phyloP scores from a whole-genome alignment of 2,329 filamentous ascomycete genomes.

The Waltergamsia citrina region DNA sequence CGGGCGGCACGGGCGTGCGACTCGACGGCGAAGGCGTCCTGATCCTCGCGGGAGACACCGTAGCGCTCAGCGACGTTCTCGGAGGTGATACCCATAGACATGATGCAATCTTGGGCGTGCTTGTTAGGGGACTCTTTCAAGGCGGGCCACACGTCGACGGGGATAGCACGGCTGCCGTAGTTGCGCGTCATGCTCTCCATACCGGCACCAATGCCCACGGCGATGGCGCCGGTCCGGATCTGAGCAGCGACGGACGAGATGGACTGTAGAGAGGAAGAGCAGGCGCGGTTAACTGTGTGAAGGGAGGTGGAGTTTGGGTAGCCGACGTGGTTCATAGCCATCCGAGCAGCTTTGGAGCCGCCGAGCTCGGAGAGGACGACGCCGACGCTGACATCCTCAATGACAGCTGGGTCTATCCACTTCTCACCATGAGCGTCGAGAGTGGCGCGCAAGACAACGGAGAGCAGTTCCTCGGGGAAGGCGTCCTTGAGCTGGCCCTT shows the following conservation, averaged over 20 bases:
- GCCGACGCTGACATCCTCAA: conserved; percentile 74
- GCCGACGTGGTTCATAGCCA: conserved; percentile 80
- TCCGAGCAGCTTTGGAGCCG: conserved; percentile 81
- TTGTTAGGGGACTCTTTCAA: conserved; percentile 53
- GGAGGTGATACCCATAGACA: conserved; percentile 86
- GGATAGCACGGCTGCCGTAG: conserved; percentile 79
- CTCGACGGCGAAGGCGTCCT: conserved; percentile 72
- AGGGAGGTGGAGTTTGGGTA: conserved; percentile 64
- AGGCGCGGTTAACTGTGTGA: conserved; percentile 84
- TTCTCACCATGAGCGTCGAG: conserved; percentile 60
- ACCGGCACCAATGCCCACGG: conserved; percentile 70
- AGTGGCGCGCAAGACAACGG: conserved; percentile 40
- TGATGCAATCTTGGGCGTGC: conserved; percentile 77
- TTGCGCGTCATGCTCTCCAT: conserved; percentile 97
- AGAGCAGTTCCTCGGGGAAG: conserved; percentile 82
- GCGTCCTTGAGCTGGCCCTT: conserved; percentile 79
- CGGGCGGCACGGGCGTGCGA: conserved; percentile 65
- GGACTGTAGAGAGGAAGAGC: conserved; percentile 67
- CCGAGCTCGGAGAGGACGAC: conserved; percentile 87
- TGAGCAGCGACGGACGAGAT: conserved; percentile 66
- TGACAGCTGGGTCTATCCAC: conserved; percentile 58
- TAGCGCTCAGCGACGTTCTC: conserved; percentile 83
- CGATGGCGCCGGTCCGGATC: conserved; percentile 66
- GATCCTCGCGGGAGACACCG: conserved; percentile 61
- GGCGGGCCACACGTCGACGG: conserved; percentile 68